These are phyloP conservation scores for Bolboschoenus planiculmis DNA, from an alignment of 176 grass and related monocot species.

Conservation along the genomic window DNA sequence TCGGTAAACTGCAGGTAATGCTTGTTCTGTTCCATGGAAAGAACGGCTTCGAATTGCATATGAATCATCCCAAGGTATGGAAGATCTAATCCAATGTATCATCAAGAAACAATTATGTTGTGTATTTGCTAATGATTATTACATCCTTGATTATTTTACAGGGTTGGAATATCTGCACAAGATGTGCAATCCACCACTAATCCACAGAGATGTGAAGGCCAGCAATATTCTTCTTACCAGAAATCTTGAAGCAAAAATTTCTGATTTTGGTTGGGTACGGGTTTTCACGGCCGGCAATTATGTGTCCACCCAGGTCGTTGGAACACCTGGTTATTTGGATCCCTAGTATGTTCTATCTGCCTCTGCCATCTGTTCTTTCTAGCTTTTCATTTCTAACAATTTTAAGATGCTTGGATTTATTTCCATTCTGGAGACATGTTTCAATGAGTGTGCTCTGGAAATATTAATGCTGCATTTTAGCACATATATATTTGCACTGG, in stretches of 20 bases:
- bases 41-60: slow-evolving; percentile 33
- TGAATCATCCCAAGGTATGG: slow-evolving; percentile 39
- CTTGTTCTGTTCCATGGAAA: slow-evolving; percentile 9
- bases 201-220: slow-evolving; percentile 47
- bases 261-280: slow-evolving; percentile 43
- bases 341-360: slow-evolving; percentile 34
- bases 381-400: background rate
- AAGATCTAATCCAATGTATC: background rate
- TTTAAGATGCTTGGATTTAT: background rate
- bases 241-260: slow-evolving; percentile 35
- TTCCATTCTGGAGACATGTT: background rate
- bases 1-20: background rate
- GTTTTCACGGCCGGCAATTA: slow-evolving; percentile 22
- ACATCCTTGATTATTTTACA: background rate
- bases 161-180: slow-evolving; percentile 53
- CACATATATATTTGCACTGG: background rate
- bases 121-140: background rate
- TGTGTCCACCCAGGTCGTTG: slow-evolving; percentile 24
- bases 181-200: slow-evolving; percentile 22
- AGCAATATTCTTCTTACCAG: slow-evolving; percentile 40
- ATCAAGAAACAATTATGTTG: background rate
- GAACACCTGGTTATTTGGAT: slow-evolving; percentile 41
- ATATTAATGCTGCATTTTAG: background rate
- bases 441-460: background rate
- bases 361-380: background rate